Evolutionary conservation across 257 asterid species (phyloP).

Genomic region (Rhazya stricta): DNA sequence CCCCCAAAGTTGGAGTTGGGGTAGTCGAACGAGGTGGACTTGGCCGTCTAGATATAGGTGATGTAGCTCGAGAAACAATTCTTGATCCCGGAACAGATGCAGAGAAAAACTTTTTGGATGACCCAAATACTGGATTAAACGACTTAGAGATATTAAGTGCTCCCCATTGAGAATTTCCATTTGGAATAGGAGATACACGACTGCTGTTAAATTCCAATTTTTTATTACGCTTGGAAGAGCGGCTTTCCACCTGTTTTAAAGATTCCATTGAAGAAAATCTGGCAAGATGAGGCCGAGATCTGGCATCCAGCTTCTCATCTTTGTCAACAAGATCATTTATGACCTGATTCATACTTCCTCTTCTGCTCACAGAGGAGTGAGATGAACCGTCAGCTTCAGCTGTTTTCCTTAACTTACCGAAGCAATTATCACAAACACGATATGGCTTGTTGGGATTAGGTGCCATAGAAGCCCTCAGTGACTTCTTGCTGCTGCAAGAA

Average conservation of each 20-base stretch:
- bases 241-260: slow-evolving; percentile 73
- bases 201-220: slow-evolving; percentile 81
- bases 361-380: slow-evolving; percentile 60
- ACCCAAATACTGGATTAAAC: slow-evolving; percentile 80
- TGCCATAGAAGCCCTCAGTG: slow-evolving; percentile 86
- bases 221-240: slow-evolving; percentile 69
- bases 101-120: slow-evolving; percentile 87
- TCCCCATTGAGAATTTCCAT: slow-evolving; percentile 87
- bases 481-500: slow-evolving; percentile 93
- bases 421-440: slow-evolving; percentile 89
- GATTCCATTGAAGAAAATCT: slow-evolving; percentile 87
- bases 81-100: slow-evolving; percentile 99
- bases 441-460: slow-evolving; percentile 83
- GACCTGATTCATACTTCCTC: slow-evolving; percentile 69
- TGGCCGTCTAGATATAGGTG: slow-evolving; percentile 83
- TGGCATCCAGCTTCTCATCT: slow-evolving; percentile 59
- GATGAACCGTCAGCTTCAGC: slow-evolving; percentile 61
- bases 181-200: slow-evolving; percentile 93
- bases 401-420: slow-evolving; percentile 66
- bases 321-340: slow-evolving; percentile 46
- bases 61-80: slow-evolving; percentile 97
- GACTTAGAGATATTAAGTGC: slow-evolving; percentile 71
- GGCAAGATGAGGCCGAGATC: slow-evolving; percentile 68
- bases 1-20: slow-evolving; percentile 95
- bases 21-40: slow-evolving; percentile 99